These are phyloP conservation scores for Lanzia echinophila DNA, from an alignment of 2,329 filamentous ascomycete species.

Conservation along the genomic window DNA sequence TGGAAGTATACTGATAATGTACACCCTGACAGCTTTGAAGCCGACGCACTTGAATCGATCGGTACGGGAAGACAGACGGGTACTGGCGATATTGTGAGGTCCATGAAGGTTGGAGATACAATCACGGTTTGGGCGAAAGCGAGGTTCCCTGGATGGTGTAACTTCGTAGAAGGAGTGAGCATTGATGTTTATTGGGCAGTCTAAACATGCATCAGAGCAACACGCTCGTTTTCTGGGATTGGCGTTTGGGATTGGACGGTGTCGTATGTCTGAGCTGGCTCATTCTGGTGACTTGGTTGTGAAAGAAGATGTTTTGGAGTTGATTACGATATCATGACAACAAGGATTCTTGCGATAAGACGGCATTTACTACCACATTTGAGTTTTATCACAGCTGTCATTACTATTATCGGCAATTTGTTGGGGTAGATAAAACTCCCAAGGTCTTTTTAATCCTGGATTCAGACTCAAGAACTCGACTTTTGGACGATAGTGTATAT, in stretches of 20 bases:
- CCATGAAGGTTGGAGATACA: conserved; percentile 33
- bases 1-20: conserved; percentile 49
- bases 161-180: conserved; percentile 41
- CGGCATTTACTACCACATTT: not conserved
- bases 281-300: too few relatives aligned
- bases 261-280: too few relatives aligned
- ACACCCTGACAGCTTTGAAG: conserved; percentile 37
- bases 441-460: conserved; percentile 2
- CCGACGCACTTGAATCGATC: conserved; percentile 27
- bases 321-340: not conserved
- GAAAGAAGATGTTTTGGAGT: too few relatives aligned
- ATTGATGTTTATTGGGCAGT: conserved; percentile 55
- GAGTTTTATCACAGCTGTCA: not conserved
- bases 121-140: conserved; percentile 17
- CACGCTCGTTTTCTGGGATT: not conserved
- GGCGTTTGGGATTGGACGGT: too few relatives aligned
- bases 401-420: too few relatives aligned
- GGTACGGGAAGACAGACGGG: conserved; percentile 47
- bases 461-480: conserved; percentile 10
- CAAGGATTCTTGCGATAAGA: not conserved
- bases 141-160: conserved; percentile 48
- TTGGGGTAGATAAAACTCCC: too few relatives aligned
- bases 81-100: conserved; percentile 49
- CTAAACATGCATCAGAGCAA: conserved; percentile 24
- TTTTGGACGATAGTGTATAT: conserved; percentile 27